Evolutionary conservation across 768 basidiomycete species (phyloP), one percentile per base, ranked within the genome.

Genomic region (Phanerochaete sordida): DNA sequence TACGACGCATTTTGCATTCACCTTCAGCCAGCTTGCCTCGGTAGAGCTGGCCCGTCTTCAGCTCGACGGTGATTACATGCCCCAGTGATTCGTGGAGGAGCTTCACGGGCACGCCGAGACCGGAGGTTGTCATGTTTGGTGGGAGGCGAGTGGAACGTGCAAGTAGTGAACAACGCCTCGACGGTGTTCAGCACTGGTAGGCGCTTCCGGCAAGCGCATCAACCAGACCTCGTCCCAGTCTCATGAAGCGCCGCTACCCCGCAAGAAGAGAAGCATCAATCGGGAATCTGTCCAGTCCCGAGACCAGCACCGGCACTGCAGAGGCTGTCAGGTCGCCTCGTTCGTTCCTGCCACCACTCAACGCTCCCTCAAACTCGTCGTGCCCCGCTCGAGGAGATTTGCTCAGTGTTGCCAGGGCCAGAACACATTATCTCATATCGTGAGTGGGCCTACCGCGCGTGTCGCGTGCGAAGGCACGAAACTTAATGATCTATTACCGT

Each of bases 11-110:
- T 44, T 59, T 58, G 27, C 31, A 73, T 82, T 68, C 64, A 94
- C 97, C 97, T 81, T 99, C 97, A 16, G 93, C 92, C 43, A 99
- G 84, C 76, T 97, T 98, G 66, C 97, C 97, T 50, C 97, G 82
- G 76, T 98, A 99, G 54, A 97, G 83, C 72, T 98, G 95, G 11
- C 95, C 96, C 1, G 95, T 97, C 76, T 98, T 98, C 58, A 98
- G 84, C 74, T 99, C 97, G n/a, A 95, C 93, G 4, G 96, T 98
- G 64, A 99, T 90, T 57, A 98, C 79, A 70, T 99, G 97, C 23
- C 97, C 97, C 28, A 98, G 79, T 57, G 93, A 91, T 78, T 98
- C 97, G 70, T 98, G 96, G 46, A 98, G 80, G 52, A 99, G 85
- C 75, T 98, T 98, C 64, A 97, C 91, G 62, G 96, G 96, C 59